Evolutionary conservation across 331 rosid species (phyloP).

Genomic region (Arachis monticola): DNA sequence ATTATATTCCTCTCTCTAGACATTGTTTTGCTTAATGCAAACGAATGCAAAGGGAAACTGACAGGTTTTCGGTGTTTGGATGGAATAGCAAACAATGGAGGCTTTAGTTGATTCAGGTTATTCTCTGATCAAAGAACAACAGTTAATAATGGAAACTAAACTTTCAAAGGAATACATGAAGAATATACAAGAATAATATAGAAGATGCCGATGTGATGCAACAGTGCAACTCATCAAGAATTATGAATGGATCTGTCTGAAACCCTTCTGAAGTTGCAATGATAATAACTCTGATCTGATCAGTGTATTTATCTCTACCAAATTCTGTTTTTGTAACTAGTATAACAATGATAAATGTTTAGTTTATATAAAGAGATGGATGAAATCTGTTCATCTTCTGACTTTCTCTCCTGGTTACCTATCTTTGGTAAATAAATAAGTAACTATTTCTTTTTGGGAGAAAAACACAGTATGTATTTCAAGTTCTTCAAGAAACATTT

Average conservation of each 20-base stretch:
- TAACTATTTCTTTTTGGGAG: no score
- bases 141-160: conserved; percentile 83
- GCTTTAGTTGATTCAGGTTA: conserved; percentile 86
- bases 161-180: conserved; percentile 97
- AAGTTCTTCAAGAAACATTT: no score
- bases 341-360: neutral
- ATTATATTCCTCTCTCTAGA: neutral
- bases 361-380: conserved; percentile 25
- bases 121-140: conserved; percentile 79
- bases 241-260: conserved; percentile 13
- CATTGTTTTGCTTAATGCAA: conserved; percentile 29
- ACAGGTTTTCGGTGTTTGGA: conserved; percentile 43
- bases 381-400: conserved; percentile 12
- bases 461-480: no score
- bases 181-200: conserved; percentile 70
- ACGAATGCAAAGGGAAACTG: conserved; percentile 33
- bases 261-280: conserved; percentile 34
- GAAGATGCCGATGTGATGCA: conserved; percentile 16
- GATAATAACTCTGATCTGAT: neutral
- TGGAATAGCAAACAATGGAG: conserved; percentile 82
- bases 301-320: conserved; percentile 21
- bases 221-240: neutral
- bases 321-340: neutral
- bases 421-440: no score
- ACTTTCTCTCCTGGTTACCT: neutral